A percentile compares a stretch with the other conserved stretches of the same genome.
phyloP scores from a whole-genome alignment of 106 monocot species.

The Phalaenopsis aphrodite region DNA sequence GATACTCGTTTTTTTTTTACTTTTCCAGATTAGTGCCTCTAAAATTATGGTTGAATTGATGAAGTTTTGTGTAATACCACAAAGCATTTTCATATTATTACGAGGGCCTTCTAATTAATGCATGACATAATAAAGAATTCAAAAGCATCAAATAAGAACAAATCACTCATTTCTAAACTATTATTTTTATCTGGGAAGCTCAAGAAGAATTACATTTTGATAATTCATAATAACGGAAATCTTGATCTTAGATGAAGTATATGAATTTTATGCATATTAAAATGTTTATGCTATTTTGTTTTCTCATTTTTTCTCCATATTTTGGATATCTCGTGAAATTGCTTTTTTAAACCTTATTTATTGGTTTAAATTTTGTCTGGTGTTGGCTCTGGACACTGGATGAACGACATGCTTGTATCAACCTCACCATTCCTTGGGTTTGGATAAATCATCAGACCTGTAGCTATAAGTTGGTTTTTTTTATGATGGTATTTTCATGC shows the following conservation, averaged over 20 bases:
- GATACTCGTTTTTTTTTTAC: no score
- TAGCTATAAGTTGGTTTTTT: neutral
- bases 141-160: neutral
- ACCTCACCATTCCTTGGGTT: neutral
- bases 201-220: neutral
- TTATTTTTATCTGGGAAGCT: neutral
- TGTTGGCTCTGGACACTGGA: neutral
- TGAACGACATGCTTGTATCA: neutral
- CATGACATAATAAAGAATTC: neutral
- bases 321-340: neutral
- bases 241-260: neutral
- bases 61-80: neutral
- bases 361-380: neutral
- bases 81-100: neutral
- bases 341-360: neutral
- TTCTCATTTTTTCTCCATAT: neutral
- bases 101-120: neutral
- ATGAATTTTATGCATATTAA: neutral
- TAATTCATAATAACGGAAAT: neutral
- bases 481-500: neutral
- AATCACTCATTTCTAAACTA: neutral
- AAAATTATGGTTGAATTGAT: neutral
- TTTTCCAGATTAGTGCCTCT: neutral
- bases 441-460: neutral
- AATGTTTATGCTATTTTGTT: neutral